Base-by-base conservation (phyloP, 1,284 basidiomycete species). In the Trichosporon asahii region DNA sequence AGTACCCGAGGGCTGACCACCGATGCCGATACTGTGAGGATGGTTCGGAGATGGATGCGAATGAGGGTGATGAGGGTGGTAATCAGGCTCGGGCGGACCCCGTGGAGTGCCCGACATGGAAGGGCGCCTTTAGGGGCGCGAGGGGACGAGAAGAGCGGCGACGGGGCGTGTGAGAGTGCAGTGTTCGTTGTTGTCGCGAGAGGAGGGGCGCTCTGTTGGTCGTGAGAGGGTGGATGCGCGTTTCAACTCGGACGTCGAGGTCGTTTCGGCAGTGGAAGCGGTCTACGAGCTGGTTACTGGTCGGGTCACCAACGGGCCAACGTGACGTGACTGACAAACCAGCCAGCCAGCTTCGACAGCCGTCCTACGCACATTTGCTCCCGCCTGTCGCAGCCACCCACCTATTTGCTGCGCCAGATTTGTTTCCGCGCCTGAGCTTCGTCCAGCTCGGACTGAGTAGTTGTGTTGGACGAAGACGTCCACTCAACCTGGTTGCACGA, bases 81-180 rank as follows among this genome's bases (percentile, higher is more conserved):
- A 61, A 29, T 61, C 57, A 18, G 27, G 57, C 57, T 61, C 57
- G 57, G 57, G 57, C 29, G 27, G 57, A 61, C 57, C 57, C 57
- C 57, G 57, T 61, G 57, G 57, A 61, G 57, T 31, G 57, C 57
- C 57, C 57, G 57, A 61, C 57, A 61, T 61, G 57, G 57, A 61
- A 29, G 57, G 57, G 57, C 57, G 57, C 57, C 57, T 29, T 31
- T 18, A 7, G 57, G 57, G 57, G 57, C 57, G 57, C 57, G 29
- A 31, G 15, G 23, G 27, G 57, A 31, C 18, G 15, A 31, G 57
- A 31, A 12, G 57, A 61, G 57, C 18, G 57, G 27, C 27, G 29
- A 23, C 27, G 18, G 29, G 29, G 18, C 27, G 57, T 61, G 57
- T 25, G 57, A 33, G 6, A 8, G 18, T 18, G 15, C 2, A 27